Evolutionary conservation across 2,329 filamentous ascomycete species (phyloP).

Genomic region (Aspergillus ochraceoroseus): DNA sequence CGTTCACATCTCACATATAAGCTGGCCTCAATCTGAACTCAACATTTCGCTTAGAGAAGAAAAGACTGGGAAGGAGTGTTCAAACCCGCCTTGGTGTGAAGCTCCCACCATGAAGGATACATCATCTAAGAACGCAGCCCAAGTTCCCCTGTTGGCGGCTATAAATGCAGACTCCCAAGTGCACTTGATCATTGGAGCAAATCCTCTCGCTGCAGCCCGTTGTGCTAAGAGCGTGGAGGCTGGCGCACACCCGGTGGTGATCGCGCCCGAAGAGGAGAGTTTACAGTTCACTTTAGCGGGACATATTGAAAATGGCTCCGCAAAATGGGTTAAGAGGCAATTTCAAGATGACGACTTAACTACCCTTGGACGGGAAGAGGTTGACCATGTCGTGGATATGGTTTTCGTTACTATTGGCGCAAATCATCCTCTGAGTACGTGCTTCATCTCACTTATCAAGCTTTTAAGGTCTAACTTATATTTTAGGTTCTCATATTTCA

Average conservation of each 20-base stretch:
- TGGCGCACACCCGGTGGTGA: constrained; percentile 72
- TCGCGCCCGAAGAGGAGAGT: constrained; percentile 63
- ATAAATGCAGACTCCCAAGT: constrained; percentile 46
- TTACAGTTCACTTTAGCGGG: constrained; percentile 54
- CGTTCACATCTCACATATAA: neutral
- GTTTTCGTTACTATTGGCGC: constrained; percentile 74
- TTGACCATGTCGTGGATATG: constrained; percentile 74
- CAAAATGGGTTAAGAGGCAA: constrained; percentile 41
- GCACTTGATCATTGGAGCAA: constrained; percentile 81
- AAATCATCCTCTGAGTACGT: constrained; percentile 48
- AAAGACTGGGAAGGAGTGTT: neutral
- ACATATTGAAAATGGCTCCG: constrained; percentile 41
- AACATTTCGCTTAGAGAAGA: neutral
- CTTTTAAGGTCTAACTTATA: constrained; percentile 18
- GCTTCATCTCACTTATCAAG: constrained; percentile 22
- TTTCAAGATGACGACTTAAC: constrained; percentile 71
- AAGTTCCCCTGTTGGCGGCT: constrained; percentile 38
- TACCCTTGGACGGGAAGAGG: constrained; percentile 71
- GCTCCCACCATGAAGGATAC: constrained; percentile 32
- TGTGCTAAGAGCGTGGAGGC: constrained; percentile 74
- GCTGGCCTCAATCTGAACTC: neutral
- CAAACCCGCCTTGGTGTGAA: constrained; percentile 13
- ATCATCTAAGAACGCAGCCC: constrained; percentile 20
- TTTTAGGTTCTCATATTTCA: constrained; percentile 62
- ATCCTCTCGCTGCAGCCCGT: constrained; percentile 78